Base-by-base conservation (phyloP, 176 grass and related monocot genomes). In the Tuctoria greenei region DNA sequence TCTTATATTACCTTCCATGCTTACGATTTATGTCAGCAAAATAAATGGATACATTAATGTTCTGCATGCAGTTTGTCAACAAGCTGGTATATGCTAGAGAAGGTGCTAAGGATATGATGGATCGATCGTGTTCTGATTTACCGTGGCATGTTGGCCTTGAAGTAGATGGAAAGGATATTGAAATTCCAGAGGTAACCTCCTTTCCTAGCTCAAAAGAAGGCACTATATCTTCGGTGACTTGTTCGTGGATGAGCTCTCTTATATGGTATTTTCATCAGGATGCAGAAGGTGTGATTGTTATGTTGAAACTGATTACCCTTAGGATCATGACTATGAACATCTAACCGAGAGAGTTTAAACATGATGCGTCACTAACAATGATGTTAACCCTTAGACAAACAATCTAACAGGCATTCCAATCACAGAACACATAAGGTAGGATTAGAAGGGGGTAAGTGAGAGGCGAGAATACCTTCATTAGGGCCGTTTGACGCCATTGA, bases 51-150 rank as follows among this genome's bases (percentile, higher is more conserved):
- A 13, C 44, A 20, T 41, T 28, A 64, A 20, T 84, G 63, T 63
- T 79, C 10, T 72, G 9, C 56, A 56, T 81, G 54, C 86, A 93
- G 94, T 93, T 97, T 73, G 82, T 97, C 61, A 97, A 97, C 85
- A 97, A 97, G 78, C 69, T 97, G 78, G 82, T 93, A 66, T 97
- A 97, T 89, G 94, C 94, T 66, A 97, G 92, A 87, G 94, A 97
- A 80, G 94, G 94, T 10, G 94, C 91, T 65, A 97, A 93, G 77
- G 94, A 97, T 86, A 97, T 97, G 49, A 72, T 97, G 75, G 94
- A 89, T 75, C 91, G 91, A 41, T 84, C 91, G n/a, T 97, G 94
- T 81, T 79, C 91, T 54, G 90, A 97, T 88, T 84, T 97, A 84
- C 91, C 94, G 75, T 93, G 86, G 88, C 86, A 90, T 59, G 83